Evolutionary conservation across 805 yeast genomes (phyloP), one percentile per base, ranked within the genome.

Genomic region (Phaffomyces antillensis): DNA sequence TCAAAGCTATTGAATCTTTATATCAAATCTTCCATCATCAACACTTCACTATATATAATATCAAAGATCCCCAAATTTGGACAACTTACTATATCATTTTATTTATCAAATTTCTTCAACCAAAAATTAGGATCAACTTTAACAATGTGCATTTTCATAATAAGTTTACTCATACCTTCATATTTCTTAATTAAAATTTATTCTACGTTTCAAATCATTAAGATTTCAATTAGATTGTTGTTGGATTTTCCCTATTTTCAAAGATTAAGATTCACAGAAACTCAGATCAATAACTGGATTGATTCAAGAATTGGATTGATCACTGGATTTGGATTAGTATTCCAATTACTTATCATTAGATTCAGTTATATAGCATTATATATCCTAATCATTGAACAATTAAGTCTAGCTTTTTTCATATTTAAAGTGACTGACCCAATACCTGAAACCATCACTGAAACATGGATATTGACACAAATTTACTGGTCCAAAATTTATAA

Each of bases 231-330:
- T n/a, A 42, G 37, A 26, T 36, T 46, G 3, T 18, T 52, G 7
- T 37, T 55, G 33, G 43, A 36, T 9, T 28, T 43, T 20, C 37
- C 53, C 18, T 55, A 55, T 33, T 52, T 55, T 42, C 51, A 51
- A 34, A 44, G 51, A 15, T 11, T 55, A 17, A 39, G 43, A 16
- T 36, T 53, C 3, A 43, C 46, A 8, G 45, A 46, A 11, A 4
- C 11, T 4, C 54, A 55, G 33, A 42, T 46, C 10, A 39, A 43
- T 9, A 34, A 40, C 7, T 55, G 58, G 59, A 43, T 53, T 13
- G 55, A 52, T 7, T 49, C 59, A 15, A 43, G 59, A 31, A 24
- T 40, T 9, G 59, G 58, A 1, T 10, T 53, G 2, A 33, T 42
- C 2, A 34, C 44, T 32, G 59, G 59, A 2, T 51, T 53, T 32